phyloP scores from a whole-genome alignment of 1,284 basidiomycete species.

The Vanrija humicola region DNA sequence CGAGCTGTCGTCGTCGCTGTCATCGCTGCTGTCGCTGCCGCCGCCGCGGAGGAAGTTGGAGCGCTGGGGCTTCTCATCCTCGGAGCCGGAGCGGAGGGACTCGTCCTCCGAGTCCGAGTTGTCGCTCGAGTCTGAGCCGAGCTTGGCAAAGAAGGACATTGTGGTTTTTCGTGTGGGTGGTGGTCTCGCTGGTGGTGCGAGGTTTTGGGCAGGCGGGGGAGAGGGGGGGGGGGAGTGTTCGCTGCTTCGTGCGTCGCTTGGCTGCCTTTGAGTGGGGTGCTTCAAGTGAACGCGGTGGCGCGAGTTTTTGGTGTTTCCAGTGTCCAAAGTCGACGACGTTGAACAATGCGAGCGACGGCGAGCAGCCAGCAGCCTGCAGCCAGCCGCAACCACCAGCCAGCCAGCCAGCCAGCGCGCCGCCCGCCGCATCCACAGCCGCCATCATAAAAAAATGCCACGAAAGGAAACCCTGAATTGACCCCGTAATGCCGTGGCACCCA shows the following conservation, averaged over 20 bases:
- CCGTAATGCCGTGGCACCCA: background rate
- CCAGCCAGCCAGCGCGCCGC: background rate
- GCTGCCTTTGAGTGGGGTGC: background rate
- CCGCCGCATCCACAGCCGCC: background rate
- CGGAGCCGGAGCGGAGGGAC: conserved; percentile 42
- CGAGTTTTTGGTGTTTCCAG: conserved; percentile 1
- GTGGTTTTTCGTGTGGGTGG: background rate
- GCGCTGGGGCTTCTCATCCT: conserved; percentile 34
- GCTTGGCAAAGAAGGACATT: conserved; percentile 38
- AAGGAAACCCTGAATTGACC: background rate
- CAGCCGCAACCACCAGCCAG: background rate
- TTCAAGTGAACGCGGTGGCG: background rate
- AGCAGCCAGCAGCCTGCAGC: background rate
- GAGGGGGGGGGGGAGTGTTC: background rate
- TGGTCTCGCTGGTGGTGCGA: background rate
- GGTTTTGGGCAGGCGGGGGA: background rate
- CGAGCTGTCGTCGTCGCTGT: conserved; percentile 21
- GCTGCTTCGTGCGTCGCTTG: too few relatives aligned
- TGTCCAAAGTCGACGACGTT: background rate
- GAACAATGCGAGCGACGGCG: background rate
- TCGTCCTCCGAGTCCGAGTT: conserved; percentile 1
- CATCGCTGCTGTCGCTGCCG: conserved; percentile 15
- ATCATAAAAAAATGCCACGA: background rate
- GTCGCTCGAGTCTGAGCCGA: conserved; percentile 37
- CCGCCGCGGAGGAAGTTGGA: conserved; percentile 36